These are phyloP conservation scores for Picochlorum sp. DNA, from an alignment of 139 green algal genomes.

Conservation along the genomic window DNA sequence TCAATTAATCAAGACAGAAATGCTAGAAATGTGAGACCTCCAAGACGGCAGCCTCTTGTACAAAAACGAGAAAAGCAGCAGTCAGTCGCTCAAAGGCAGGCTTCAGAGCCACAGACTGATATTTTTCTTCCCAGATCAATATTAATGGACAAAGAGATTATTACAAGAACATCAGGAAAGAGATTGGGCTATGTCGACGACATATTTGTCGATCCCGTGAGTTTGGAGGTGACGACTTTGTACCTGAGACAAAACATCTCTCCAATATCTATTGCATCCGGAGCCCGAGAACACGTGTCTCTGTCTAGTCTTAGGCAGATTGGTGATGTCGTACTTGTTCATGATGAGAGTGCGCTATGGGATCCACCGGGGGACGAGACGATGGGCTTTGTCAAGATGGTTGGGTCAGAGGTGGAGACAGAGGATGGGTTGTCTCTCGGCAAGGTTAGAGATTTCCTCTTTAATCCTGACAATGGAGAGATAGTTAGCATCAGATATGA, in stretches of 20 bases:
- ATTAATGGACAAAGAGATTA: constrained; percentile 27
- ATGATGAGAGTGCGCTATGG: constrained; percentile 48
- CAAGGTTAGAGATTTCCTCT: constrained; percentile 64
- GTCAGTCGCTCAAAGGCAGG: background rate
- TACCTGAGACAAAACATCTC: constrained; percentile 48
- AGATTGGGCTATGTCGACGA: constrained; percentile 50
- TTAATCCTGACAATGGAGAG: constrained; percentile 59
- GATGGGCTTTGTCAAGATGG: constrained; percentile 39
- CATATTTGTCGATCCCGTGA: constrained; percentile 51
- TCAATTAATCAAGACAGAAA: background rate
- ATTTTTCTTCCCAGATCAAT: constrained; percentile 15
- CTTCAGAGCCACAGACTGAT: constrained; percentile 2
- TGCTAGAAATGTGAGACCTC: background rate
- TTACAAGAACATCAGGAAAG: constrained; percentile 39
- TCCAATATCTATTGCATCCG: background rate
- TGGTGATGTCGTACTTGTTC: constrained; percentile 68
- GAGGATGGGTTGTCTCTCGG: constrained; percentile 43
- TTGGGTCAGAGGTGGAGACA: constrained; percentile 52
- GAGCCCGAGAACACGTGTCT: constrained; percentile 29
- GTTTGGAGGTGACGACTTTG: constrained; percentile 43
- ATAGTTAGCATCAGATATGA: constrained; percentile 57
- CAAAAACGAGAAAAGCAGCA: background rate
- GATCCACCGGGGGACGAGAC: constrained; percentile 37
- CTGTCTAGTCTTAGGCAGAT: constrained; percentile 55
- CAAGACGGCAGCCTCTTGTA: background rate